A percentile compares a stretch with the other conserved stretches of the same genome.
Evolutionary conservation across 2,329 filamentous ascomycete genomes (phyloP).

Genomic region (Fusarium chlamydosporum): DNA sequence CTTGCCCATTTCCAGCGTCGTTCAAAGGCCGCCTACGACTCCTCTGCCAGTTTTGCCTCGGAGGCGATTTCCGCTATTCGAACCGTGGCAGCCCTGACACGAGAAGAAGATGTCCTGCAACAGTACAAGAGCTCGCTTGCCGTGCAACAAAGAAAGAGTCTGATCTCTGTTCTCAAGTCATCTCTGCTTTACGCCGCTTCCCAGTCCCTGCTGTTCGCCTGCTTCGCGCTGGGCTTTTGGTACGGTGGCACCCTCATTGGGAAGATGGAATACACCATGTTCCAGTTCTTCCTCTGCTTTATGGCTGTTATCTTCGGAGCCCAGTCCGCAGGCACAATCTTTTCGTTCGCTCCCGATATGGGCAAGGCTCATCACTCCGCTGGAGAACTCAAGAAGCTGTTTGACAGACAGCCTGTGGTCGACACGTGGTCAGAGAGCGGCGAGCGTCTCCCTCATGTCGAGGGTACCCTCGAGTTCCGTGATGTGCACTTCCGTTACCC

Average conservation of each 20-base stretch:
- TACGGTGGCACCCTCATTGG: slow-evolving; percentile 86
- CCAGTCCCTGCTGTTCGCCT: slow-evolving; percentile 86
- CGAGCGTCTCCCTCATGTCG: slow-evolving; percentile 70
- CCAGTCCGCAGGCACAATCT: slow-evolving; percentile 90
- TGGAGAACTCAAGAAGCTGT: slow-evolving; percentile 82
- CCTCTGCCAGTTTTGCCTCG: slow-evolving; percentile 88
- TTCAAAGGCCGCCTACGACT: slow-evolving; percentile 83
- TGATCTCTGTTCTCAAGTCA: slow-evolving; percentile 81
- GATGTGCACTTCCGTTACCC: slow-evolving; percentile 96
- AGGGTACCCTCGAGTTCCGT: slow-evolving; percentile 88
- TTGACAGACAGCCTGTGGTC: slow-evolving; percentile 85
- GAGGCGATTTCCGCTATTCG: slow-evolving; percentile 95
- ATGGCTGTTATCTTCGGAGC: slow-evolving; percentile 89
- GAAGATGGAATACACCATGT: slow-evolving; percentile 77
- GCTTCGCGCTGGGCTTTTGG: slow-evolving; percentile 92
- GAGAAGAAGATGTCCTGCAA: slow-evolving; percentile 83
- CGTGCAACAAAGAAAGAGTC: slow-evolving; percentile 74
- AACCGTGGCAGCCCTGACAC: slow-evolving; percentile 90
- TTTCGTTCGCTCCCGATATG: slow-evolving; percentile 93
- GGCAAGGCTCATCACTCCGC: slow-evolving; percentile 91
- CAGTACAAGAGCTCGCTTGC: slow-evolving; percentile 79
- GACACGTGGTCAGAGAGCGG: slow-evolving; percentile 85
- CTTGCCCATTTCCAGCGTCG: slow-evolving; percentile 83
- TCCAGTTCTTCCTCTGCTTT: slow-evolving; percentile 95
- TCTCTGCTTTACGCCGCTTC: slow-evolving; percentile 85